These are phyloP conservation scores for Pythium insidiosum DNA, from an alignment of 352 stramenopile species.

Conservation along the genomic window DNA sequence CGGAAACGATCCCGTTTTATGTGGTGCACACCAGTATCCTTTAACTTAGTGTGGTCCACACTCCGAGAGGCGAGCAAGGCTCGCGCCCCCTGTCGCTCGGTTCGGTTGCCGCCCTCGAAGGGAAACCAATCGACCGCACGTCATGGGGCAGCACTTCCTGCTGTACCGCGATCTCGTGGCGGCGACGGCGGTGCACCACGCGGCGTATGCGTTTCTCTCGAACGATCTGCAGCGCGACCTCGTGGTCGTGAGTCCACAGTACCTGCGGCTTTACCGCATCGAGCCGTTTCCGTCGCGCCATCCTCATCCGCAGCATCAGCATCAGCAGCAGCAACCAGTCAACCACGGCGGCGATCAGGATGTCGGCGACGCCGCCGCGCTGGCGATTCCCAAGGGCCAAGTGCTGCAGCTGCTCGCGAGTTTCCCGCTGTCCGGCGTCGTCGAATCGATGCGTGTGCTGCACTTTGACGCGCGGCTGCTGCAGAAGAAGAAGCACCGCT, in stretches of 20 bases:
- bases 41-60: background rate
- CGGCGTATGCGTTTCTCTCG: constrained; percentile 51
- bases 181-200: constrained; percentile 70
- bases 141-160: constrained; percentile 82
- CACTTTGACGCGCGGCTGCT: constrained; percentile 53
- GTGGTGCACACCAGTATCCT: constrained; percentile 7
- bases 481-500: constrained; percentile 65
- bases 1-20: no score
- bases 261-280: constrained; percentile 72
- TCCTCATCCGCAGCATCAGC: no score
- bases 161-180: constrained; percentile 76
- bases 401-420: constrained; percentile 64
- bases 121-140: background rate
- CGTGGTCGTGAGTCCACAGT: constrained; percentile 65
- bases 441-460: constrained; percentile 63
- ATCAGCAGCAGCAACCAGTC: no score
- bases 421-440: constrained; percentile 66
- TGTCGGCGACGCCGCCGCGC: background rate
- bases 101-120: background rate
- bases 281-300: constrained; percentile 45
- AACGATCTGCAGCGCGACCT: constrained; percentile 65
- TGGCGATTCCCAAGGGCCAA: constrained; percentile 32
- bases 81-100: no score
- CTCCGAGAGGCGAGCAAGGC: background rate
- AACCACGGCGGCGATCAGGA: background rate